These are phyloP conservation scores for Cladosporium sp. DNA, from an alignment of 2,329 filamentous ascomycete species.

Conservation along the genomic window DNA sequence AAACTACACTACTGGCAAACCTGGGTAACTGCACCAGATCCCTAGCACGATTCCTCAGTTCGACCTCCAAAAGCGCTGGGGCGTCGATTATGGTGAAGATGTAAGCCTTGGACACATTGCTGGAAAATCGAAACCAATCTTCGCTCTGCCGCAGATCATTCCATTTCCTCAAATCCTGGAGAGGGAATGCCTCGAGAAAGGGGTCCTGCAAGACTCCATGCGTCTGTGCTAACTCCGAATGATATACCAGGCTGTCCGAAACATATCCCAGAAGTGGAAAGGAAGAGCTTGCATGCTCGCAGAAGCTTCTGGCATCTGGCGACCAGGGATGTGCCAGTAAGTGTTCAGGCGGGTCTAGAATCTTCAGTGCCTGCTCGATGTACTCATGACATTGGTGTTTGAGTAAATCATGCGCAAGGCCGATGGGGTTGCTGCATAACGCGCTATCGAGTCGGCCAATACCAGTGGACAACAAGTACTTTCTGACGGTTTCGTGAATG, in stretches of 20 bases:
- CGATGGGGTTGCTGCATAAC: background rate
- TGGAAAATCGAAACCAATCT: background rate
- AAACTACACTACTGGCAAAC: background rate
- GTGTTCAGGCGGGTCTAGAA: background rate
- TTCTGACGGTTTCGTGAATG: constrained; percentile 45
- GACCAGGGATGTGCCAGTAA: background rate
- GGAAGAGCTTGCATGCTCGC: background rate
- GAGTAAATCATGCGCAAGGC: background rate
- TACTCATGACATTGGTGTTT: background rate
- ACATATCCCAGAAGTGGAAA: background rate
- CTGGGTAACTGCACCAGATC: background rate
- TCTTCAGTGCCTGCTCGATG: background rate
- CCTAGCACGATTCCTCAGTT: too few relatives aligned
- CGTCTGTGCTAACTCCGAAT: background rate
- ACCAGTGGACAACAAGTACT: background rate
- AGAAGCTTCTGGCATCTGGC: too few relatives aligned
- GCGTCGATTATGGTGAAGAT: background rate
- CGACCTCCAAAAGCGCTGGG: background rate
- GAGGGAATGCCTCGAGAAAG: background rate
- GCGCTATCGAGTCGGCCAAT: background rate
- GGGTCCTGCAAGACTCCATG: background rate
- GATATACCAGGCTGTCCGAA: background rate
- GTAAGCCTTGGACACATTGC: background rate
- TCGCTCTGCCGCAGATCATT: background rate
- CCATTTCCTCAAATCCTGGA: background rate